phyloP scores from a whole-genome alignment of 768 basidiomycete genomes.

The Trichaptum fuscoviolaceum region DNA sequence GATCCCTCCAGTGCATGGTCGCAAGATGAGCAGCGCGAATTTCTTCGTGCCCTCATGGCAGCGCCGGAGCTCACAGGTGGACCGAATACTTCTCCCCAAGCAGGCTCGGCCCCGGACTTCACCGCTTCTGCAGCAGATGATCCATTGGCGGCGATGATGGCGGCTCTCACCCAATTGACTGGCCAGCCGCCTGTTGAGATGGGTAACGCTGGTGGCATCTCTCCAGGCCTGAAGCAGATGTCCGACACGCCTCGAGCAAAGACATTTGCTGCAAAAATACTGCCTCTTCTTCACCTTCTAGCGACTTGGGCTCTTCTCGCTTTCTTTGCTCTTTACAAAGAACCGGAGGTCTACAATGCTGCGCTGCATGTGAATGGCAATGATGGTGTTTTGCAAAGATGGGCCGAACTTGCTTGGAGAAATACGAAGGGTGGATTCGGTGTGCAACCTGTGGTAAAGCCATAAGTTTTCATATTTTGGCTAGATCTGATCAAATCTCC shows the following conservation, averaged over 20 bases:
- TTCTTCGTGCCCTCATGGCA: constrained; percentile 60
- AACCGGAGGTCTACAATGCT: constrained; percentile 47
- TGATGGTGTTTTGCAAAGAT: constrained; percentile 36
- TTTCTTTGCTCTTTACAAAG: constrained; percentile 63
- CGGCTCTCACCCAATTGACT: constrained; percentile 22
- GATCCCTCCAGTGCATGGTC: constrained; percentile 40
- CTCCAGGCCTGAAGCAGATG: constrained; percentile 6
- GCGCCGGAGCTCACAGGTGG: constrained; percentile 9
- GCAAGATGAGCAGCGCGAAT: constrained; percentile 61
- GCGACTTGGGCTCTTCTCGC: constrained; percentile 60
- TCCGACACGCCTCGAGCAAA: constrained; percentile 21
- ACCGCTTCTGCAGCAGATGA: constrained; percentile 17
- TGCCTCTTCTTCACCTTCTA: constrained; percentile 62
- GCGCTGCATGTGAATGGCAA: constrained; percentile 29
- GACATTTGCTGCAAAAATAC: constrained; percentile 50
- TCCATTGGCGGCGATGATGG: constrained; percentile 28
- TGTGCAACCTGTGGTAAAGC: constrained; percentile 55
- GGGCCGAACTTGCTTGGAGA: constrained; percentile 50
- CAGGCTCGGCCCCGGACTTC: constrained; percentile 6
- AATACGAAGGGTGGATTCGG: constrained; percentile 35
- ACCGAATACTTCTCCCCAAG: not conserved
- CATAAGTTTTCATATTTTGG: constrained; percentile 4
- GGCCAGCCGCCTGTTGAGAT: constrained; percentile 22
- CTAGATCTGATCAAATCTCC: not conserved
- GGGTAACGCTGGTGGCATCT: constrained; percentile 16